Base-by-base conservation (phyloP, 176 grass and related monocot species). In the Aechmea fasciata region DNA sequence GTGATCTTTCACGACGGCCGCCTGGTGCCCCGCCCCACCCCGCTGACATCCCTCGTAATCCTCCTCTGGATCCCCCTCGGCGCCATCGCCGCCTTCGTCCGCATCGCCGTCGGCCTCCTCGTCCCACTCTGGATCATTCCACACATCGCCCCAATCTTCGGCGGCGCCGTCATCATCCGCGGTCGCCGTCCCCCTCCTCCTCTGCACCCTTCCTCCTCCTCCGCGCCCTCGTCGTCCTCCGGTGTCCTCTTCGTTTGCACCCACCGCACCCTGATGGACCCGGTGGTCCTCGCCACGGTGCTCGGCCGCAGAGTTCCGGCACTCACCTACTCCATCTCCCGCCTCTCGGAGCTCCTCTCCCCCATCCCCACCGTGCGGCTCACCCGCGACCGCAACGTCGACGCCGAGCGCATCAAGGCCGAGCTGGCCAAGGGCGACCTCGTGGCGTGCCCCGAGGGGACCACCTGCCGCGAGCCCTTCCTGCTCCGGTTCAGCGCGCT, bases 1-100 rank as follows among this genome's bases (percentile, higher is more conserved):
- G 89, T 92, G 57, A 90, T 97, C 69, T 97, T 97, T 85, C 93
- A 97, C 70, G 93, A 97, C 71, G 89, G 89, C 0, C 84, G 89
- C 15, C 74, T 97, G 0, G 93, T 92, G 18, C 69, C 69, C 51
- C 86, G 84, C 1, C 93, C 93, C 3, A 92, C 93, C 57, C 62
- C 93, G 1, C 75, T 97, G 49, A 87, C 76, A 73, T 80, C 93
- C 1, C 74, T 97, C 28, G 77, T 81, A 73, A 73, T 92, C 82
- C 57, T 97, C 41, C 61, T 97, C 17, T 97, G 93, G 93, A 79
- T 97, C 10, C 89, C 89, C 2, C 62, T 97, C 47, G 89, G 93
- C 41, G 29, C 71, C 7, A 29, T 89, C 2, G 18, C 90, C 19
- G 86, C 89, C 57, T 64, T 97, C 69, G 59, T 92, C 72, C 89